phyloP scores from a whole-genome alignment of 2,329 filamentous ascomycete species.

The Ramularia endophylla region DNA sequence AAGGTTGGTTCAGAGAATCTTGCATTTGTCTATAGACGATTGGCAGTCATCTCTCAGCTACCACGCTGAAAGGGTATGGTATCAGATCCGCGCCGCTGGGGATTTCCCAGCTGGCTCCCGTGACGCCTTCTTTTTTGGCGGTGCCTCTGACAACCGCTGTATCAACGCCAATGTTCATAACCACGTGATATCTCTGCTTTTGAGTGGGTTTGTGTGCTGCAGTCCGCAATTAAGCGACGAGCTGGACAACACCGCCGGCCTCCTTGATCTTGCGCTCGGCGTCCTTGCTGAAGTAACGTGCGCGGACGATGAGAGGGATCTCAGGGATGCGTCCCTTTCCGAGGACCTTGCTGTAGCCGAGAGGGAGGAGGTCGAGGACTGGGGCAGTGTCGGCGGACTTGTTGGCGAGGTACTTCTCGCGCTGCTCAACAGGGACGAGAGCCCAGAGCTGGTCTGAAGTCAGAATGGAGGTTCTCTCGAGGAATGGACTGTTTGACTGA shows the following conservation, averaged over 20 bases:
- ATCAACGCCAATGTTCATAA: no score
- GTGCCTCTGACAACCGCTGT: neutral
- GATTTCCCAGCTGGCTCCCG: constrained; percentile 7
- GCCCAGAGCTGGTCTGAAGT: constrained; percentile 68
- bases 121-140: constrained; percentile 4
- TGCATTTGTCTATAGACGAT: constrained; percentile 37
- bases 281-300: constrained; percentile 90
- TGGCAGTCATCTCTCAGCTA: constrained; percentile 46
- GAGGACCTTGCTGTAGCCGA: constrained; percentile 98
- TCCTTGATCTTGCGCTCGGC: constrained; percentile 99
- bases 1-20: constrained; percentile 49
- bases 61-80: constrained; percentile 41
- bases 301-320: constrained; percentile 89
- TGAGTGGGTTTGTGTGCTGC: constrained; percentile 7
- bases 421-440: constrained; percentile 86
- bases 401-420: constrained; percentile 82
- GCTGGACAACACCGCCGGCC: constrained; percentile 91
- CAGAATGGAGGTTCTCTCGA: no score
- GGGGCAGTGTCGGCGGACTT: constrained; percentile 91
- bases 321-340: constrained; percentile 95
- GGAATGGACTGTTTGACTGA: no score
- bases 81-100: constrained; percentile 17
- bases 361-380: constrained; percentile 93
- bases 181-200: constrained; percentile 1
- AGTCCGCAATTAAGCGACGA: constrained; percentile 67